Conservation (phyloP, 495 filamentous ascomycete species). For the Aspergillus kassunensis region DNA sequence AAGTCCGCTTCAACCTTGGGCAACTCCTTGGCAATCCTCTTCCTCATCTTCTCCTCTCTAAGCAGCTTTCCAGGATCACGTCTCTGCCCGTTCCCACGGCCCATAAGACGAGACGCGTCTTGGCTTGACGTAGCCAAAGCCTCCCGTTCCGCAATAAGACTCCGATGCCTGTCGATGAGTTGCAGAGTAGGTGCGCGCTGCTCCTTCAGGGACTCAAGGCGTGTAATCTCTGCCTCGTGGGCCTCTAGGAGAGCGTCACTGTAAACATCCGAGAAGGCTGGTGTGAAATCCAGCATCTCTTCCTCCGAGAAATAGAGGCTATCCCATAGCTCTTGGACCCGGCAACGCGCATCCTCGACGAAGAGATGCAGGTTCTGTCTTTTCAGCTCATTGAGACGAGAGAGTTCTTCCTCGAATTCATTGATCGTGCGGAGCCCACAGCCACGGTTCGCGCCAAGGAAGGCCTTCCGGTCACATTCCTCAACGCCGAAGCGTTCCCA, state of each 20-base stretch:
- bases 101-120: constrained; percentile 89
- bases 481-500: constrained; percentile 89
- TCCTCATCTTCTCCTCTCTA: constrained; percentile 96
- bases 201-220: constrained; percentile 77
- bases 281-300: constrained; percentile 96
- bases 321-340: constrained; percentile 93
- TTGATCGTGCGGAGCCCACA: constrained; percentile 86
- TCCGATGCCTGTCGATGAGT: constrained; percentile 78
- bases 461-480: constrained; percentile 73
- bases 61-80: constrained; percentile 93
- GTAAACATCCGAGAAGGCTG: constrained; percentile 75
- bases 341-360: constrained; percentile 86
- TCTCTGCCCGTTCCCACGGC: constrained; percentile 77
- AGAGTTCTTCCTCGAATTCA: constrained; percentile 87
- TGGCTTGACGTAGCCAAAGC: constrained; percentile 83
- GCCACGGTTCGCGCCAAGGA: constrained; percentile 67
- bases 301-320: constrained; percentile 90
- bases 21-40: constrained; percentile 90
- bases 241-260: constrained; percentile 87
- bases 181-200: constrained; percentile 81
- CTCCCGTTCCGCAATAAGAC: constrained; percentile 81
- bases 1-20: constrained; percentile 86
- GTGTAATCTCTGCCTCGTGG: constrained; percentile 83
- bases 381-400: constrained; percentile 85
- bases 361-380: constrained; percentile 91